phyloP scores from a whole-genome alignment of 345 rosid genomes.

The Physaria fendleri region DNA sequence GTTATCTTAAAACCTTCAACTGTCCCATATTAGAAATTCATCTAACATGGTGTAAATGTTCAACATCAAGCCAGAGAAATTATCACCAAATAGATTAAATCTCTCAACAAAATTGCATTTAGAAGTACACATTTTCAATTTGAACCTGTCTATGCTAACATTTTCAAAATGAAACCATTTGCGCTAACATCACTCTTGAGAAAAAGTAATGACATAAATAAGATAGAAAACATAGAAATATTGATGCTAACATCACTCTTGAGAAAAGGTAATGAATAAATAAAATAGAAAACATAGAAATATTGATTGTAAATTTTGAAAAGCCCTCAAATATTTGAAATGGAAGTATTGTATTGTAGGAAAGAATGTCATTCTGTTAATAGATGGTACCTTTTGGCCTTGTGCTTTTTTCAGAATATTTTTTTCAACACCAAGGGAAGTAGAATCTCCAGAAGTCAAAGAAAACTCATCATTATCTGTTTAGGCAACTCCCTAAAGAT shows the following conservation, averaged over 20 bases:
- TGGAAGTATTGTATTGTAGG: conserved; percentile 9
- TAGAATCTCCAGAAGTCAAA: too few relatives aligned
- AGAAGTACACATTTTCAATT: not conserved
- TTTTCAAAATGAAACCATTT: too few relatives aligned
- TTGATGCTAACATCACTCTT: not conserved
- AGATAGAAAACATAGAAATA: not conserved
- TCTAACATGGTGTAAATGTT: not conserved
- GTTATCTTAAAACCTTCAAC: conserved; percentile 15
- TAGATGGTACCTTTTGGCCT: too few relatives aligned
- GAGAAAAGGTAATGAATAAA: not conserved
- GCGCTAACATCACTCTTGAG: not conserved
- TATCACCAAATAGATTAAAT: not conserved
- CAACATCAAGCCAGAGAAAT: conserved; percentile 12
- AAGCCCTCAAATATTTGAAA: not conserved
- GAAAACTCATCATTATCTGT: conserved; percentile 74
- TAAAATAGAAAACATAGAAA: not conserved
- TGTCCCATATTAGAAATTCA: conserved; percentile 2
- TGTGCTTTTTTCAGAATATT: too few relatives aligned
- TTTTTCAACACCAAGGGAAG: too few relatives aligned
- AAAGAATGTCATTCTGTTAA: not conserved
- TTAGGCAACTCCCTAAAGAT: conserved; percentile 58
- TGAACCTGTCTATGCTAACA: too few relatives aligned
- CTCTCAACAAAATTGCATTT: not conserved
- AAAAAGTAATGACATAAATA: not conserved
- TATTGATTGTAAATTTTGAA: not conserved